Percentiles rank a stretch among this genome's conserved stretches.
Evolutionary conservation across 345 rosid species (phyloP).

Genomic region (Clarkia xantiana): DNA sequence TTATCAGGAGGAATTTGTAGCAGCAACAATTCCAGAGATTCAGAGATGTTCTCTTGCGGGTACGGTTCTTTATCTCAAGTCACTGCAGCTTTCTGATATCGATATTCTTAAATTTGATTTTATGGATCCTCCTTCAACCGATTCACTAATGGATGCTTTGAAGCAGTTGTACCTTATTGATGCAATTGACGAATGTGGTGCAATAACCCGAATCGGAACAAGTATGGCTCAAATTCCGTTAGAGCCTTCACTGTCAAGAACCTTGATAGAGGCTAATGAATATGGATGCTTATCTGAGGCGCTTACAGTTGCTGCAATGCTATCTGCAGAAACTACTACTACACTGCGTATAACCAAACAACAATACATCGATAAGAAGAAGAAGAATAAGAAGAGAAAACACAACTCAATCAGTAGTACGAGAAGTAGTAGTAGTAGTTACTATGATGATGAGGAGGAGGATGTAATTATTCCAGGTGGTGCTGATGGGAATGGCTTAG

Average conservation of each 20-base stretch:
- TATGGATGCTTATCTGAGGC: constrained; percentile 79
- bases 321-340: constrained; percentile 92
- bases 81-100: constrained; percentile 84
- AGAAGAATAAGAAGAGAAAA: constrained; percentile 92
- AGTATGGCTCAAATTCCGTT: constrained; percentile 94
- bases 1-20: constrained; percentile 73
- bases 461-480: too few relatives aligned
- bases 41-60: constrained; percentile 95
- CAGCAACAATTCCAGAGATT: constrained; percentile 90
- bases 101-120: constrained; percentile 88
- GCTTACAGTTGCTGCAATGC: constrained; percentile 86
- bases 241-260: constrained; percentile 94
- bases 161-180: constrained; percentile 85
- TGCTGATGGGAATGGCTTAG: constrained; percentile 89
- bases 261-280: constrained; percentile 78
- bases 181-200: constrained; percentile 80
- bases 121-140: constrained; percentile 83
- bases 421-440: too few relatives aligned
- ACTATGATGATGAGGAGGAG: too few relatives aligned
- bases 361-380: too few relatives aligned
- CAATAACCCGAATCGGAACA: constrained; percentile 62
- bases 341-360: too few relatives aligned
- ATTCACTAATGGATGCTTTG: constrained; percentile 76
- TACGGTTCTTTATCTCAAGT: constrained; percentile 83
- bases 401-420: too few relatives aligned